Evolutionary conservation across 2,329 filamentous ascomycete genomes (phyloP).

Genomic region (Neopestalotiopsis sp.): DNA sequence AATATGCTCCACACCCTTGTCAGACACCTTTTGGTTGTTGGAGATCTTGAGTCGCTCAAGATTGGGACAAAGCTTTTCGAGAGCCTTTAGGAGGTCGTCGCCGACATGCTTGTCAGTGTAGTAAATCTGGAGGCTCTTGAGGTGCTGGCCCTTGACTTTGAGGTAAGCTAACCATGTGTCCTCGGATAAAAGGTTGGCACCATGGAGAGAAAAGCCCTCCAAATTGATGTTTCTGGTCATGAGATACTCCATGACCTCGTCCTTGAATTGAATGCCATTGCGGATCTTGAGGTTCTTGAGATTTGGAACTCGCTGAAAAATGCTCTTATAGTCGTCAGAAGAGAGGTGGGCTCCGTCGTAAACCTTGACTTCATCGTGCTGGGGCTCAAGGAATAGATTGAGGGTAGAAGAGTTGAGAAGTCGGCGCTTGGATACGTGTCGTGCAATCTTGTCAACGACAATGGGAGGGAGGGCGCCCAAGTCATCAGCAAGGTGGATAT

Average conservation of each 20-base stretch:
- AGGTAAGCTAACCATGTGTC: slow-evolving; percentile 77
- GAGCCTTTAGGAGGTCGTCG: slow-evolving; percentile 68
- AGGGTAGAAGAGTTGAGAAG: slow-evolving; percentile 60
- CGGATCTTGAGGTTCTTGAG: slow-evolving; percentile 76
- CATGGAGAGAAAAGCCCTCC: slow-evolving; percentile 78
- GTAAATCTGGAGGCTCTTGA: slow-evolving; percentile 78
- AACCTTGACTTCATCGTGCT: slow-evolving; percentile 56
- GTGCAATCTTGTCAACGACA: slow-evolving; percentile 64
- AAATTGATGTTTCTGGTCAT: slow-evolving; percentile 72
- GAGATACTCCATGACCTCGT: slow-evolving; percentile 82
- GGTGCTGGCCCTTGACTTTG: slow-evolving; percentile 63
- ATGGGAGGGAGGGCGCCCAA: slow-evolving; percentile 63
- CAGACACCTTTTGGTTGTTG: slow-evolving; percentile 77
- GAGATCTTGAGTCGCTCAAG: slow-evolving; percentile 80
- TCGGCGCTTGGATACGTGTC: slow-evolving; percentile 65
- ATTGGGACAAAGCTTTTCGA: slow-evolving; percentile 69
- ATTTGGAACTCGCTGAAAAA: slow-evolving; percentile 76
- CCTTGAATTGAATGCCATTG: slow-evolving; percentile 92
- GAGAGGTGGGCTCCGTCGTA: slow-evolving; percentile 70
- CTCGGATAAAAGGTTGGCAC: slow-evolving; percentile 82
- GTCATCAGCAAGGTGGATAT: slow-evolving; percentile 66
- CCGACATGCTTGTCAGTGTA: slow-evolving; percentile 84
- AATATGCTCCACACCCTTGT: slow-evolving; percentile 69
- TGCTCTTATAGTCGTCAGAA: slow-evolving; percentile 77
- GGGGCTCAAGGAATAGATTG: slow-evolving; percentile 61